Base-by-base conservation (phyloP, 352 stramenopile species). In the Pythium diclinum region DNA sequence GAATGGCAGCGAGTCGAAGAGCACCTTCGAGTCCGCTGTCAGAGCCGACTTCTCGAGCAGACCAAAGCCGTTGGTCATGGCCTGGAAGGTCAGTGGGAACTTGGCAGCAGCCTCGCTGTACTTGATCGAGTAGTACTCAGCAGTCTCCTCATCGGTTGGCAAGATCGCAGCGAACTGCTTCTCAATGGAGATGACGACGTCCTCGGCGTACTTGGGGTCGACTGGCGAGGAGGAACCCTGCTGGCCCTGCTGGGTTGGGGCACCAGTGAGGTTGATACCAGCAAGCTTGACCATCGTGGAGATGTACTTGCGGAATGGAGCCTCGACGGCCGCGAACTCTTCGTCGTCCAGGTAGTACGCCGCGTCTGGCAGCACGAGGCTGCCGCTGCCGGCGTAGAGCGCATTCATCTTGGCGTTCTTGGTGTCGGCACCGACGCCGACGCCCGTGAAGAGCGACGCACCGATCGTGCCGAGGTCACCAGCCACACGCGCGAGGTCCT, bases 71-170 rank as follows among this genome's bases (percentile, higher is more conserved):
- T 48, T 56, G 9, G 69, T 73, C 40, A 96, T 77, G 6, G 81
- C 59, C 25, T 59, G 53, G 53, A 59, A 59, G 3, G 53, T 59
- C 17, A 81, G 52, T 19, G 81, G 77, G 55, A 77, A 87, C 48
- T 77, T 76, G 8, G 54, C 60, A 19, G 63, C 65, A 21, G 76
- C 73, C 6, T 94, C 76, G n/a, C 59, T 67, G 60, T 94, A 83
- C 69, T 85, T 85, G 61, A 96, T 96, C 71, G 95, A 96, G 13
- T 77, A 88, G 16, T 77, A 73, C 11, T 87, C 46, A 5, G 81
- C 80, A 71, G 95, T 74, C 19, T 83, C 57, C 49, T 13, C 42
- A 53, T 36, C 21, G 16, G 75, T 85, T 65, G 92, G 79, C 59
- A 78, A 73, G 19, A 79, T 65, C 13, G 82, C 56, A 1, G 87